phyloP scores from a whole-genome alignment of 2,329 filamentous ascomycete species.

The Nemania sp. region DNA sequence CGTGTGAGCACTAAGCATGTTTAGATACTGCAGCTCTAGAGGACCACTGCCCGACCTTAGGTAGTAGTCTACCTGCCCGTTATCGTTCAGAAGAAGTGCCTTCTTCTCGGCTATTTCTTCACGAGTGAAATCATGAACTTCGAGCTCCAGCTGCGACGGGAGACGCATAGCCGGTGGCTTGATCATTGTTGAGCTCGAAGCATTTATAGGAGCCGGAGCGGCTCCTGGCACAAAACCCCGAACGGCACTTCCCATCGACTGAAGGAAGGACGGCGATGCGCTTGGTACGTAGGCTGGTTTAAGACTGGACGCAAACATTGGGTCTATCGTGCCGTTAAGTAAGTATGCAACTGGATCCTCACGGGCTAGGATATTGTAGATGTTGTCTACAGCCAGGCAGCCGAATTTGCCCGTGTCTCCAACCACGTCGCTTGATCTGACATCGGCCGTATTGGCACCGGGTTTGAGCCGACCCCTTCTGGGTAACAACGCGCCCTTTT shows the following conservation, averaged over 20 bases:
- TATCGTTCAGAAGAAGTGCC: constrained; percentile 88
- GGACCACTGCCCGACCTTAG: constrained; percentile 82
- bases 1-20: constrained; percentile 94
- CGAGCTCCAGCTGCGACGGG: constrained; percentile 78
- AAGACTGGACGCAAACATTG: constrained; percentile 73
- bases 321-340: constrained; percentile 87
- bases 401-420: constrained; percentile 81
- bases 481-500: constrained; percentile 71
- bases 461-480: constrained; percentile 76
- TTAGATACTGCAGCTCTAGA: constrained; percentile 92
- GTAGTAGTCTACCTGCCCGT: constrained; percentile 92
- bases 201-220: constrained; percentile 35
- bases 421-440: constrained; percentile 62
- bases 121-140: constrained; percentile 90
- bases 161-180: constrained; percentile 52
- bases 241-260: constrained; percentile 65
- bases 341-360: constrained; percentile 84
- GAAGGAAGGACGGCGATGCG: constrained; percentile 66
- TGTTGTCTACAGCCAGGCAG: constrained; percentile 90
- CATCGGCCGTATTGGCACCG: constrained; percentile 67
- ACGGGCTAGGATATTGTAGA: constrained; percentile 85
- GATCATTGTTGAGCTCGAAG: constrained; percentile 34
- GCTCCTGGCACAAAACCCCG: constrained; percentile 63
- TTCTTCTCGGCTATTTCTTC: constrained; percentile 92
- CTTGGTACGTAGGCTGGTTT: constrained; percentile 80